A percentile compares a stretch with the other conserved stretches of the same genome.
Conservation (phyloP, 768 basidiomycete species). For the Trametes maxima region DNA sequence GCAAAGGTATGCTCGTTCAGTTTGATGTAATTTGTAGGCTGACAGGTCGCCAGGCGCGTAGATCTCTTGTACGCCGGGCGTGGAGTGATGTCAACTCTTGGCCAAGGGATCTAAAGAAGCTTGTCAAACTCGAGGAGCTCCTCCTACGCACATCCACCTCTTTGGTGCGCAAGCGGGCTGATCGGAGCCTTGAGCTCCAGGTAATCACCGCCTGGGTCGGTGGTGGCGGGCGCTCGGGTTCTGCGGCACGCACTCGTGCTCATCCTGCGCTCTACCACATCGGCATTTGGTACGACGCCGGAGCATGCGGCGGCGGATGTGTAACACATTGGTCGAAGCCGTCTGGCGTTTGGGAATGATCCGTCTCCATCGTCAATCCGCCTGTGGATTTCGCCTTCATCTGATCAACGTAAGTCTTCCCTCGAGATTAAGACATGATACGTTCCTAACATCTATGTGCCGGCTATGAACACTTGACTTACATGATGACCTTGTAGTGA, state of each 20-base stretch:
- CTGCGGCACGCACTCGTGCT: neutral
- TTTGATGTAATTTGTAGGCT: neutral
- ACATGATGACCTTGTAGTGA: neutral
- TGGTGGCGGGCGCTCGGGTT: neutral
- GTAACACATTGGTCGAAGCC: neutral
- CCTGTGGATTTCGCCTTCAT: neutral
- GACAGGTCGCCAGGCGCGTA: neutral
- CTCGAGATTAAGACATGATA: neutral
- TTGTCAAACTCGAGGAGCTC: neutral
- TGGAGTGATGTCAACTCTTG: neutral
- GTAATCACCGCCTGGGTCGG: neutral
- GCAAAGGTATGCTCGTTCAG: neutral
- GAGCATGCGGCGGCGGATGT: neutral
- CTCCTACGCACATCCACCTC: neutral
- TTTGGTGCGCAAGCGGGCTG: neutral
- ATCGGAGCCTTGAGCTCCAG: neutral
- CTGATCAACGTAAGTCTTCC: neutral
- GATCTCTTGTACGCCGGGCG: neutral
- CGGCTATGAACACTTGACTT: neutral
- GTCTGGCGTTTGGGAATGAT: neutral
- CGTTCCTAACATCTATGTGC: neutral
- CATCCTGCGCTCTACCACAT: neutral
- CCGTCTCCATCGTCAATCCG: neutral
- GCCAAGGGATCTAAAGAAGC: neutral
- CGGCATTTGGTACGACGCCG: neutral